Conservation (phyloP, 805 yeast genomes). For the Maudiozyma pseudohumilis region DNA sequence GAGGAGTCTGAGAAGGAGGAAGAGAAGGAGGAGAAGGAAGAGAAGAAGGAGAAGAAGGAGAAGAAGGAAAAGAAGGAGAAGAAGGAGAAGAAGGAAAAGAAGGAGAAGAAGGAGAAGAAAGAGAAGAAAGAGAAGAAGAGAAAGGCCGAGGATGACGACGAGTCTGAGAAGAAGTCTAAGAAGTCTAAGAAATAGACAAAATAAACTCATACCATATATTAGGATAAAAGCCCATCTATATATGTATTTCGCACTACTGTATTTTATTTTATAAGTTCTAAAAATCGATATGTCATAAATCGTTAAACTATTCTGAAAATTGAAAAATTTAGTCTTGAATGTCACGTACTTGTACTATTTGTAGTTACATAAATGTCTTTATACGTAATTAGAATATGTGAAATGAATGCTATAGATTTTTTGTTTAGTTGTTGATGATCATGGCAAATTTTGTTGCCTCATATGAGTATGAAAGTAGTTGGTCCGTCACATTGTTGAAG, state of each 20-base stretch:
- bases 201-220: neutral
- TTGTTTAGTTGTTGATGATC: too few relatives aligned
- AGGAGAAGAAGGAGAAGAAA: slow-evolving; percentile 32
- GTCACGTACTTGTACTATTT: too few relatives aligned
- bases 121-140: slow-evolving; percentile 32
- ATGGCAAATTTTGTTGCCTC: slow-evolving; percentile 11
- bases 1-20: slow-evolving; percentile 40
- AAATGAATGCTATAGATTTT: neutral
- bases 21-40: slow-evolving; percentile 56
- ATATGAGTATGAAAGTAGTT: slow-evolving; percentile 12
- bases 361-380: too few relatives aligned
- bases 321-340: too few relatives aligned
- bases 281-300: neutral
- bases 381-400: too few relatives aligned
- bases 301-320: too few relatives aligned
- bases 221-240: neutral
- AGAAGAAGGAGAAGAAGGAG: slow-evolving; percentile 33
- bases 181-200: slow-evolving; percentile 33
- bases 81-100: slow-evolving; percentile 44
- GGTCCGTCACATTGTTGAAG: slow-evolving; percentile 13
- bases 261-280: slow-evolving; percentile 1
- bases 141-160: slow-evolving; percentile 26
- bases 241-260: slow-evolving; percentile 1
- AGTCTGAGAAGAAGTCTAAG: slow-evolving; percentile 31
- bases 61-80: slow-evolving; percentile 46